Evolutionary conservation across 371 early-diverging fungal species (phyloP).

Genomic region (Mucor indicus): DNA sequence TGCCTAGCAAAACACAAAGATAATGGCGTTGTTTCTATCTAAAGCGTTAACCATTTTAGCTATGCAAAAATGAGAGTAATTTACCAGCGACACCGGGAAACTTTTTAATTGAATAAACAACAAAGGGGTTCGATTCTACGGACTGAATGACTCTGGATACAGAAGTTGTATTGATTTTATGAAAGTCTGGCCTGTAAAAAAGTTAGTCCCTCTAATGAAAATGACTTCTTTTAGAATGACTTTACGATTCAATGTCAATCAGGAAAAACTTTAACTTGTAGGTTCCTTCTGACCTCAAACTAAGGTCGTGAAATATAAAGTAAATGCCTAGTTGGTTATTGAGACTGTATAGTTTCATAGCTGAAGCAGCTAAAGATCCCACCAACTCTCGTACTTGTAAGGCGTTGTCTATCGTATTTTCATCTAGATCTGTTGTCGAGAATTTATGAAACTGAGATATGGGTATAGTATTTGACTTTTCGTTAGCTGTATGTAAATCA

Average conservation of each 20-base stretch:
- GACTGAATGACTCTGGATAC: constrained; percentile 32
- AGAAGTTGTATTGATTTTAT: constrained; percentile 32
- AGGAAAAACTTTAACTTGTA: constrained; percentile 66
- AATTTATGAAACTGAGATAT: too few relatives aligned
- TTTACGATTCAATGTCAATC: constrained; percentile 47
- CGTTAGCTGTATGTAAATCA: too few relatives aligned
- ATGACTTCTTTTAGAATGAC: background rate
- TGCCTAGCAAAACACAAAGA: constrained; percentile 71
- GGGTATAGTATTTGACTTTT: too few relatives aligned
- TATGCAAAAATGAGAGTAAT: too few relatives aligned
- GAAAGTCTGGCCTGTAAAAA: constrained; percentile 14
- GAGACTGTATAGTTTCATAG: constrained; percentile 57
- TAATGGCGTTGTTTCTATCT: constrained; percentile 59
- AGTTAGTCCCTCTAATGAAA: background rate
- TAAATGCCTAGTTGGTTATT: constrained; percentile 71
- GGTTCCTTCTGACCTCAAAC: constrained; percentile 64
- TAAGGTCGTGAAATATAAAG: constrained; percentile 73
- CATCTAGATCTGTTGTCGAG: too few relatives aligned
- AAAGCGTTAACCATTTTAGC: too few relatives aligned
- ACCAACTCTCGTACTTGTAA: too few relatives aligned
- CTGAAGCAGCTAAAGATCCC: constrained; percentile 70
- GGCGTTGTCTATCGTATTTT: too few relatives aligned
- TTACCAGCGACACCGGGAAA: constrained; percentile 71
- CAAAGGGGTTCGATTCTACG: constrained; percentile 49
- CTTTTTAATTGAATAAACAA: constrained; percentile 61